Evolutionary conservation across 768 basidiomycete species (phyloP).

Genomic region (Tricholoma sp.): DNA sequence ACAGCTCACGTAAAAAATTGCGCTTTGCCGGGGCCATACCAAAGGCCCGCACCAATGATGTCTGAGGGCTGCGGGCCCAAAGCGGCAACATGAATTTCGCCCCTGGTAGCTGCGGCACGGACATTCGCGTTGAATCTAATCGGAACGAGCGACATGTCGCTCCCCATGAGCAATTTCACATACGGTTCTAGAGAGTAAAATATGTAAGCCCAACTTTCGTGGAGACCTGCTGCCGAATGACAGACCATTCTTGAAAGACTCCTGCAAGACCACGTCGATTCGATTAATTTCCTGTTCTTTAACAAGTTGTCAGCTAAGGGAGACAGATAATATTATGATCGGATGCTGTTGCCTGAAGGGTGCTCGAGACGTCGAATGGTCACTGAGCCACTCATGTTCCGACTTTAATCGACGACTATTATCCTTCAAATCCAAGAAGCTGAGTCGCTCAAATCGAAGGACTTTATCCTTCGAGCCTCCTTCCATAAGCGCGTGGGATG

Average conservation of each 20-base stretch:
- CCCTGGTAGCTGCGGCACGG: slow-evolving; percentile 9
- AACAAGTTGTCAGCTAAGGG: background rate
- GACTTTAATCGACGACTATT: background rate
- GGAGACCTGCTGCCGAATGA: too few relatives aligned
- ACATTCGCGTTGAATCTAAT: slow-evolving; percentile 9
- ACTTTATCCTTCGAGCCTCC: too few relatives aligned
- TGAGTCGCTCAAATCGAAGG: too few relatives aligned
- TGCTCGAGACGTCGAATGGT: background rate
- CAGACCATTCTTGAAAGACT: slow-evolving; percentile 11
- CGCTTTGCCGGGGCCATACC: slow-evolving; percentile 16
- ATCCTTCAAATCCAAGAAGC: too few relatives aligned
- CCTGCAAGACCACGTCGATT: slow-evolving; percentile 4
- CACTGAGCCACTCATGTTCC: background rate
- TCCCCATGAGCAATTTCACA: slow-evolving; percentile 12
- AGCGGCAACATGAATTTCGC: slow-evolving; percentile 14
- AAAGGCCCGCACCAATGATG: slow-evolving; percentile 15
- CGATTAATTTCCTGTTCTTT: background rate
- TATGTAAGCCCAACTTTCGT: too few relatives aligned
- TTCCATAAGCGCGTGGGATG: too few relatives aligned
- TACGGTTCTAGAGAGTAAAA: slow-evolving; percentile 11
- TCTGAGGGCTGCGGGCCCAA: slow-evolving; percentile 6
- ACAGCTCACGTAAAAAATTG: slow-evolving; percentile 8
- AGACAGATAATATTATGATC: background rate
- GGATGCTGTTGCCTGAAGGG: background rate
- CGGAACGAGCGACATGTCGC: slow-evolving; percentile 13